These are phyloP conservation scores for Lactifluus volemus DNA, from an alignment of 768 basidiomycete species.

Conservation along the genomic window DNA sequence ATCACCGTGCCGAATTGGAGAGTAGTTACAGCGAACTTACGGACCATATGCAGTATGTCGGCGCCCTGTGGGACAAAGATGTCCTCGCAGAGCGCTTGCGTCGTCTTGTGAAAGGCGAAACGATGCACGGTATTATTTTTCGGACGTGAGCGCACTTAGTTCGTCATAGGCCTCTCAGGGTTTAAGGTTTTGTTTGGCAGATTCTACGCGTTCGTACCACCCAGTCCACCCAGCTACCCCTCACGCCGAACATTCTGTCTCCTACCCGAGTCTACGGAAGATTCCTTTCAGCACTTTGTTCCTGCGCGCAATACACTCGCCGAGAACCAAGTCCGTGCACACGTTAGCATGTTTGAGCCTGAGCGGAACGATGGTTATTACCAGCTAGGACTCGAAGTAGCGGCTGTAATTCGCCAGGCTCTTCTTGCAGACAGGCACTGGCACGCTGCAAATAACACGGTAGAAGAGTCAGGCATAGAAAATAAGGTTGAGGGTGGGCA, in stretches of 20 bases:
- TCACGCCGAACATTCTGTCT: conserved; percentile 68
- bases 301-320: conserved; percentile 60
- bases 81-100: conserved; percentile 54
- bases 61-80: conserved; percentile 75
- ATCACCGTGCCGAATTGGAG: conserved; percentile 66
- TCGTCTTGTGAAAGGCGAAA: conserved; percentile 49
- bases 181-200: conserved; percentile 32
- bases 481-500: neutral
- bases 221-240: conserved; percentile 48
- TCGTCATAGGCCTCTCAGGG: neutral
- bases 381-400: conserved; percentile 63
- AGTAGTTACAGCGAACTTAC: conserved; percentile 65
- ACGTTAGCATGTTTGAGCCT: conserved; percentile 81
- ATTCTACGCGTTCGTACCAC: conserved; percentile 73
- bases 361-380: conserved; percentile 87
- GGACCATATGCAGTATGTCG: conserved; percentile 87
- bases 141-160: conserved; percentile 45
- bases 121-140: conserved; percentile 58
- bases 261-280: conserved; percentile 48
- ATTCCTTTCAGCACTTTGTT: conserved; percentile 44
- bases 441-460: conserved; percentile 21
- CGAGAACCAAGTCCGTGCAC: conserved; percentile 72
- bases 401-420: conserved; percentile 52
- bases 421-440: conserved; percentile 34
- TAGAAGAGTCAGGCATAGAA: neutral